Conservation (phyloP, 2,329 filamentous ascomycete species). For the Colletotrichum scovillei region DNA sequence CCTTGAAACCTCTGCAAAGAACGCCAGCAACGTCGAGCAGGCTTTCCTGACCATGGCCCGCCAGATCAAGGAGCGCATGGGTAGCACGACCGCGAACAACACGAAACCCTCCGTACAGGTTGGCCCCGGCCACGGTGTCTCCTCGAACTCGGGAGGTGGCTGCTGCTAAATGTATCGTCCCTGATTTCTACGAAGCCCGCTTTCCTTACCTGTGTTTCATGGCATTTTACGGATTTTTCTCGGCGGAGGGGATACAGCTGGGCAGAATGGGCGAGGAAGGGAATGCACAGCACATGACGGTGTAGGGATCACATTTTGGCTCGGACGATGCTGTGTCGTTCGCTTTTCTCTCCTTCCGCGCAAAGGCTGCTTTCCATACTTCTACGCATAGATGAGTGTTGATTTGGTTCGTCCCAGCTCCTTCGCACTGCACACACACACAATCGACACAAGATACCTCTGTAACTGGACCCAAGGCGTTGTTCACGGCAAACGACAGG, state of each 20-base stretch:
- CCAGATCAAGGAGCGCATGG: slow-evolving; percentile 99
- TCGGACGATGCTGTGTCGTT: slow-evolving; percentile 33
- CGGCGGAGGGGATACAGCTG: slow-evolving; percentile 30
- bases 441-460: slow-evolving; percentile 32
- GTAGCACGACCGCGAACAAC: slow-evolving; percentile 93
- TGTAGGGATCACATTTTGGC: slow-evolving; percentile 34
- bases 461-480: slow-evolving; percentile 31
- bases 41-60: slow-evolving; percentile 99
- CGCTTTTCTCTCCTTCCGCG: slow-evolving; percentile 28
- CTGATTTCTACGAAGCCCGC: slow-evolving; percentile 20
- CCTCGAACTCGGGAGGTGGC: slow-evolving; percentile 84
- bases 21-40: slow-evolving; percentile 99
- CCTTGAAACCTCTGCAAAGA: slow-evolving; percentile 99
- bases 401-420: slow-evolving; percentile 32
- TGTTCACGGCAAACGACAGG: slow-evolving; percentile 14
- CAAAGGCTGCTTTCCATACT: slow-evolving; percentile 34
- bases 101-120: slow-evolving; percentile 99
- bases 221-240: slow-evolving; percentile 36
- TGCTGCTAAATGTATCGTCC: slow-evolving; percentile 78
- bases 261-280: slow-evolving; percentile 27
- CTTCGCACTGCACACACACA: slow-evolving; percentile 27
- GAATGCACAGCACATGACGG: slow-evolving; percentile 23
- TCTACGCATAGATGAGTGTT: slow-evolving; percentile 37
- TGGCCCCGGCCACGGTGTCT: slow-evolving; percentile 92
- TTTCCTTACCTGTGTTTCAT: slow-evolving; percentile 35